Percentiles rank a stretch among this genome's conserved stretches.
Evolutionary conservation across 805 yeast genomes (phyloP).

Genomic region (Pichia cabralensis): DNA sequence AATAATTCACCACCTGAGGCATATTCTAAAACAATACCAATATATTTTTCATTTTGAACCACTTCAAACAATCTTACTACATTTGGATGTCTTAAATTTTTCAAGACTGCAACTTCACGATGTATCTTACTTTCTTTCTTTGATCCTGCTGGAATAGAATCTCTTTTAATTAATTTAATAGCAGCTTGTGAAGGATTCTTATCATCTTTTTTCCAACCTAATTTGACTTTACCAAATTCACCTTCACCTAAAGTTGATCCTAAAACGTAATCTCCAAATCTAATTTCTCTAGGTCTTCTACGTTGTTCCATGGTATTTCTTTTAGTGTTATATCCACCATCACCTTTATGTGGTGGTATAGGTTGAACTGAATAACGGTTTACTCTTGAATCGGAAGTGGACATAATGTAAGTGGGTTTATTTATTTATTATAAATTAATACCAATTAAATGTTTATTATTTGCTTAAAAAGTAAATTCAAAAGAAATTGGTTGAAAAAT

Average conservation of each 20-base stretch:
- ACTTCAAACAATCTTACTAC: slow-evolving; percentile 89
- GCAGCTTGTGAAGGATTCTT: slow-evolving; percentile 79
- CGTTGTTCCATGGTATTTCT: slow-evolving; percentile 5
- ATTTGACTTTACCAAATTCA: slow-evolving; percentile 93
- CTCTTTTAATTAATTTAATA: slow-evolving; percentile 82
- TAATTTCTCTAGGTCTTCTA: slow-evolving; percentile 45
- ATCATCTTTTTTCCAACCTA: slow-evolving; percentile 90
- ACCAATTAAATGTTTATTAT: too few relatives aligned
- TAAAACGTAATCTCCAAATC: slow-evolving; percentile 82
- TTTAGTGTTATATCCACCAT: background rate
- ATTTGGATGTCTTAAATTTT: slow-evolving; percentile 83
- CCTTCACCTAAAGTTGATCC: slow-evolving; percentile 97
- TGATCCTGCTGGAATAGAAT: slow-evolving; percentile 75
- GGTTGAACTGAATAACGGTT: too few relatives aligned
- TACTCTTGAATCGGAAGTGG: too few relatives aligned
- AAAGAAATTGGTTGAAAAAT: too few relatives aligned
- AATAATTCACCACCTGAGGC: slow-evolving; percentile 97
- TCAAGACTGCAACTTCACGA: slow-evolving; percentile 86
- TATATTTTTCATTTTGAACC: slow-evolving; percentile 85
- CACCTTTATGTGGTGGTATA: too few relatives aligned
- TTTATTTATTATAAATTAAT: too few relatives aligned
- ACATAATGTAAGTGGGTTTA: too few relatives aligned
- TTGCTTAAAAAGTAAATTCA: too few relatives aligned
- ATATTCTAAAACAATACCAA: slow-evolving; percentile 92
- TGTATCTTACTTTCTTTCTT: slow-evolving; percentile 84